A percentile compares a stretch with the other conserved stretches of the same genome.
Evolutionary conservation across 495 filamentous ascomycete genomes (phyloP).

Genomic region (Chaetomium cochliodes): DNA sequence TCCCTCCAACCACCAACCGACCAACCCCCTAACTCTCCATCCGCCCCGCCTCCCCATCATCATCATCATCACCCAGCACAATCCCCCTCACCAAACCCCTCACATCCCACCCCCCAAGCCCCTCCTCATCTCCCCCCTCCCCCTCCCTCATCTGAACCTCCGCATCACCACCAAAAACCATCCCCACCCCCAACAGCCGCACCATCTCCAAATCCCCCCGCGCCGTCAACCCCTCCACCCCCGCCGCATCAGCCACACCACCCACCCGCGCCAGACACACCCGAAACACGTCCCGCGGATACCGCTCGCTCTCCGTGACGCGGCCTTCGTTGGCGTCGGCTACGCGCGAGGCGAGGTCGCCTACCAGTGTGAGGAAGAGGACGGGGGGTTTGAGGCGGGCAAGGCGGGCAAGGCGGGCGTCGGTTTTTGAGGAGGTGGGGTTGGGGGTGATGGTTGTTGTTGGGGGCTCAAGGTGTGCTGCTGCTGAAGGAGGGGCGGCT

Average conservation of each 20-base stretch:
- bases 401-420: too few relatives aligned
- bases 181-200: slow-evolving; percentile 21
- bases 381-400: background rate
- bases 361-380: slow-evolving; percentile 1
- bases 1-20: background rate
- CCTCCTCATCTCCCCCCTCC: background rate
- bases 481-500: too few relatives aligned
- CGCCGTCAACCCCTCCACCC: slow-evolving; percentile 12
- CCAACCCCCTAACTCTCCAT: slow-evolving; percentile 6
- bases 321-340: slow-evolving; percentile 10
- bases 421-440: background rate
- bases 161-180: slow-evolving; percentile 3
- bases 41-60: too few relatives aligned
- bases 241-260: background rate
- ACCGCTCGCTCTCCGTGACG: background rate
- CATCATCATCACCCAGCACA: background rate
- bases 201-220: slow-evolving; percentile 23
- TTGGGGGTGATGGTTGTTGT: background rate
- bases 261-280: slow-evolving; percentile 10
- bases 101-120: slow-evolving; percentile 14
- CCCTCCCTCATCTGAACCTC: too few relatives aligned
- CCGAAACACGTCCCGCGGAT: slow-evolving; percentile 24
- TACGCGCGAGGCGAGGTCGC: background rate
- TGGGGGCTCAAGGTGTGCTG: too few relatives aligned
- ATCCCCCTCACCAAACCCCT: slow-evolving; percentile 13